Percentiles rank a stretch among this genome's conserved stretches.
phyloP scores from a whole-genome alignment of 192 early-diverging fungal species.

The Powellomyces hirtus region DNA sequence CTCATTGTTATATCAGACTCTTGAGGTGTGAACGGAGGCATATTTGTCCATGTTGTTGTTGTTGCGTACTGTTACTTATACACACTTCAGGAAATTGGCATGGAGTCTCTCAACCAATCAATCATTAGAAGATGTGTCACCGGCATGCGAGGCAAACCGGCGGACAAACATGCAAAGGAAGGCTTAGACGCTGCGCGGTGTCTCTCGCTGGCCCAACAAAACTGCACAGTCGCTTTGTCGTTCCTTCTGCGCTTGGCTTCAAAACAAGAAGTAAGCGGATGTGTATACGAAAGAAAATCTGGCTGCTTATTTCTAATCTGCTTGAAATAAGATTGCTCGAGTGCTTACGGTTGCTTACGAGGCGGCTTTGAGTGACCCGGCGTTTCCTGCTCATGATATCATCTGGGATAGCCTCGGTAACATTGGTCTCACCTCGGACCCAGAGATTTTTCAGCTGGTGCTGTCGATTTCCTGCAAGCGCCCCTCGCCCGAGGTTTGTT shows the following conservation, averaged over 20 bases:
- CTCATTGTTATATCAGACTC: neutral
- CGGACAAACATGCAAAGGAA: neutral
- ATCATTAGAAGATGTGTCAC: neutral
- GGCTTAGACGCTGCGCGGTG: neutral
- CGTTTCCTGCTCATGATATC: conserved; percentile 16
- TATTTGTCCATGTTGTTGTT: no score
- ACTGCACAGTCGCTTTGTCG: conserved; percentile 18
- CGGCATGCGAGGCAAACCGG: neutral
- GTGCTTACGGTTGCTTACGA: conserved; percentile 17
- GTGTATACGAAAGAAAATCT: neutral
- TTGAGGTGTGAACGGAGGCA: conserved; percentile 1
- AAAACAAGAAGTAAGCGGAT: conserved; percentile 5
- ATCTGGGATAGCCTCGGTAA: conserved; percentile 47
- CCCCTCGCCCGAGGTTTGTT: neutral
- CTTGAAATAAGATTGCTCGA: conserved; percentile 1
- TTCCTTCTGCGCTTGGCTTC: neutral
- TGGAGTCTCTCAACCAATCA: neutral
- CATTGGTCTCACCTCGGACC: conserved; percentile 37
- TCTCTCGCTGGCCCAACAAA: conserved; percentile 2
- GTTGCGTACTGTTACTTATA: neutral
- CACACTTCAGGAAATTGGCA: neutral
- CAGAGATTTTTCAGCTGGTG: conserved; percentile 37
- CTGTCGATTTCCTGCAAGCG: neutral
- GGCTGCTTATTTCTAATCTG: neutral
- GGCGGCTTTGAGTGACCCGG: neutral